These are phyloP conservation scores for Smittium mucronatum DNA, from an alignment of 371 early-diverging fungal species.

Conservation along the genomic window DNA sequence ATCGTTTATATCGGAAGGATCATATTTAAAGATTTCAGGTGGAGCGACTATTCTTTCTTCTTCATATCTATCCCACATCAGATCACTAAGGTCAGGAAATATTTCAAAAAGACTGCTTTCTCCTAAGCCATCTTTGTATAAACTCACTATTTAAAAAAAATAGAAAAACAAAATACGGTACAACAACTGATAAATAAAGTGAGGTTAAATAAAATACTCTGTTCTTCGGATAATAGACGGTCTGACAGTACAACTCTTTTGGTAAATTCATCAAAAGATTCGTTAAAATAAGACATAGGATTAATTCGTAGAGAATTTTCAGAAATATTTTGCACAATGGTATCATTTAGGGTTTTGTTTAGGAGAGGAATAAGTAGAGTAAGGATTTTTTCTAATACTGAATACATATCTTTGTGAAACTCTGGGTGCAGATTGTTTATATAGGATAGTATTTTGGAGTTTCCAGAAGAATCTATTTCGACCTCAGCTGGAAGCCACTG, in stretches of 20 bases:
- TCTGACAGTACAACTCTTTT: background rate
- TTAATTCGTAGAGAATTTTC: background rate
- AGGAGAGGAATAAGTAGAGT: background rate
- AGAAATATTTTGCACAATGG: background rate
- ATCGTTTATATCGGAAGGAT: constrained; percentile 8
- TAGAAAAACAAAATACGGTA: no score
- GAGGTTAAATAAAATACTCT: background rate
- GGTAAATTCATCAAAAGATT: background rate
- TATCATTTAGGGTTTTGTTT: background rate
- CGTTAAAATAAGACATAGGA: background rate
- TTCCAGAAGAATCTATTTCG: constrained; percentile 23
- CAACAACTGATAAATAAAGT: no score
- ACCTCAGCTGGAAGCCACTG: constrained; percentile 47
- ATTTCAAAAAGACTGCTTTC: no score
- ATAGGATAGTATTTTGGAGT: constrained; percentile 30
- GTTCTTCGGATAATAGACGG: background rate
- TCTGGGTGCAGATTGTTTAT: constrained; percentile 45
- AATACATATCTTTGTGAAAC: constrained; percentile 29
- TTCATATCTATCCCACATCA: constrained; percentile 14
- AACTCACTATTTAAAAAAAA: no score
- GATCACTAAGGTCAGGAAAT: no score
- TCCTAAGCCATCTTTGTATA: no score
- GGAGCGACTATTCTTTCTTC: constrained; percentile 12
- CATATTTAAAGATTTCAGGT: constrained; percentile 10
- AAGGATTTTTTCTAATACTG: background rate